Percentiles rank a stretch among this genome's conserved stretches.
Evolutionary conservation across 2,329 filamentous ascomycete species (phyloP).

Genomic region (Pestalotiopsis sp.): DNA sequence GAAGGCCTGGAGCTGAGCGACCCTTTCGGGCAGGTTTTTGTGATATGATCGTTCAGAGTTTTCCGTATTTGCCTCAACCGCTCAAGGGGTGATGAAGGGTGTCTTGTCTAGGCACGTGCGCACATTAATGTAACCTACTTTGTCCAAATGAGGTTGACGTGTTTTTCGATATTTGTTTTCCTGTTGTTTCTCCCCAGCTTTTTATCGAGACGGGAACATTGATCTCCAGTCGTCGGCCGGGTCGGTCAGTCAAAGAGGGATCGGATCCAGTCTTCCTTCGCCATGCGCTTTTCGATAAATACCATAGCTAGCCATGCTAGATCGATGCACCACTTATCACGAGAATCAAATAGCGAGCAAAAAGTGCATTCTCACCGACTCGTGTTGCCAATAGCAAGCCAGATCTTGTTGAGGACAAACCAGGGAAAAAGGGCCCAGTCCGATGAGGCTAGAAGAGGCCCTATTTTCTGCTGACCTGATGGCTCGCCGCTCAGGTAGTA

Average conservation of each 20-base stretch:
- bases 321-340: not conserved
- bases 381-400: not conserved
- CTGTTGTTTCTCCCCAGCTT: not conserved
- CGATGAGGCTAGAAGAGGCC: not conserved
- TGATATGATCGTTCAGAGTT: not conserved
- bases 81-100: not conserved
- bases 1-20: not conserved
- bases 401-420: not conserved
- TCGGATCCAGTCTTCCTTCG: not conserved
- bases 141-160: not conserved
- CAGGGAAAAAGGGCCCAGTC: constrained; percentile 2
- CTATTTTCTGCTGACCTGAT: not conserved
- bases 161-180: not conserved
- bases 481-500: not conserved
- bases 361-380: not conserved
- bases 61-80: not conserved
- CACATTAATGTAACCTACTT: not conserved
- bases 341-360: not conserved
- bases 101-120: not conserved
- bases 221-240: not conserved
- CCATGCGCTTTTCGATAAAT: not conserved
- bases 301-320: not conserved
- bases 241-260: not conserved
- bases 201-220: not conserved
- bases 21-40: not conserved